These are phyloP conservation scores for Termitomyces sp. DNA, from an alignment of 768 basidiomycete genomes.

Conservation along the genomic window DNA sequence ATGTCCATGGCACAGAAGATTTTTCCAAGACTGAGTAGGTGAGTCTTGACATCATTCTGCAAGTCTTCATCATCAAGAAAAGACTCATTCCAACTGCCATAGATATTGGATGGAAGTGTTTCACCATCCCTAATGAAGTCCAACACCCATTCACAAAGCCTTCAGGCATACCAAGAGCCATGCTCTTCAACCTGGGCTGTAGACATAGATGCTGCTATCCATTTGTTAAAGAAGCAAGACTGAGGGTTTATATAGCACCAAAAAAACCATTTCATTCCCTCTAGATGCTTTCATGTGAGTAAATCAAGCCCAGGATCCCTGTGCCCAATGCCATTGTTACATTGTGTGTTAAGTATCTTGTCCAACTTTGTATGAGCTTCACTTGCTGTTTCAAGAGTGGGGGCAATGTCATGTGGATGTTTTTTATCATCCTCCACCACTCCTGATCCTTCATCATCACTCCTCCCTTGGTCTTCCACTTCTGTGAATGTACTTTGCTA, in stretches of 20 bases:
- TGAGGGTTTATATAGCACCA: slow-evolving; percentile 4
- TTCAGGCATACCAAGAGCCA: slow-evolving; percentile 6
- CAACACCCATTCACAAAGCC: slow-evolving; percentile 5
- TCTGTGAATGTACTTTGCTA: neutral
- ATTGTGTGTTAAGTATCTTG: neutral
- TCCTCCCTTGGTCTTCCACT: slow-evolving; percentile 3
- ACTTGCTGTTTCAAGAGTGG: slow-evolving; percentile 3
- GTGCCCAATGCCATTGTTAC: neutral
- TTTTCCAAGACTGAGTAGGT: neutral
- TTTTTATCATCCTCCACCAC: slow-evolving; percentile 5
- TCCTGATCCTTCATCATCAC: slow-evolving; percentile 3
- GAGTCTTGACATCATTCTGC: neutral
- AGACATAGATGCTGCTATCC: slow-evolving; percentile 6
- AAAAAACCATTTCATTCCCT: slow-evolving; percentile 8
- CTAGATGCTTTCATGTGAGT: neutral
- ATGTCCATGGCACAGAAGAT: neutral
- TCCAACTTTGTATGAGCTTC: neutral
- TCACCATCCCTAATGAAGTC: slow-evolving; percentile 7
- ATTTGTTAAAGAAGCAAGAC: slow-evolving; percentile 1
- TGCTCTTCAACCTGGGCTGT: neutral
- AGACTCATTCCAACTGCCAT: too few species aligned
- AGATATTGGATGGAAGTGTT: too few species aligned
- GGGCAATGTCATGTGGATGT: neutral
- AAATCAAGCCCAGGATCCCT: slow-evolving; percentile 8
- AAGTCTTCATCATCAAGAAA: neutral